A percentile compares a stretch with the other conserved stretches of the same genome.
Conservation (phyloP, 495 filamentous ascomycete species). For the Wilcoxina mikolae region DNA sequence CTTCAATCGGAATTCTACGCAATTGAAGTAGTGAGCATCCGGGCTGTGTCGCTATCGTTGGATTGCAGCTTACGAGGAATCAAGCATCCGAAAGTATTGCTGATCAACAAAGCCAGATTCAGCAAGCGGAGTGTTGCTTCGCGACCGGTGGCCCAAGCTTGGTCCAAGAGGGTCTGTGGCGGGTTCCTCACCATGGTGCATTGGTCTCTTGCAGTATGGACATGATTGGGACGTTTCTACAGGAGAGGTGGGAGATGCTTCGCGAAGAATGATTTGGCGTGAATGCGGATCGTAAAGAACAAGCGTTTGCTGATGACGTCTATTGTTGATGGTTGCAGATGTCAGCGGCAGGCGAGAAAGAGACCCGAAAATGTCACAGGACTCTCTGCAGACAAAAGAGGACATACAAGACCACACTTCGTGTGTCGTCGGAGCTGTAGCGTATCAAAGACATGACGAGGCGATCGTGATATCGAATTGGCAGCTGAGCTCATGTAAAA, state of each 20-base stretch:
- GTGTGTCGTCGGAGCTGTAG: slow-evolving; percentile 45
- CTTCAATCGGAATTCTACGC: not conserved
- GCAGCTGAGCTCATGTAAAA: not conserved
- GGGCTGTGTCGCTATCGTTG: no score
- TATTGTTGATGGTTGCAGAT: slow-evolving; percentile 28
- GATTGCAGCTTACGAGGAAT: slow-evolving; percentile 28
- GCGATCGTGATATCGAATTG: not conserved
- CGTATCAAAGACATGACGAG: slow-evolving; percentile 46
- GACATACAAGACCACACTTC: slow-evolving; percentile 51
- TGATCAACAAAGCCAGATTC: slow-evolving; percentile 66
- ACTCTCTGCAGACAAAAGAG: no score
- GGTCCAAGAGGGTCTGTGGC: slow-evolving; percentile 23
- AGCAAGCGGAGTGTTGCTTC: slow-evolving; percentile 9
- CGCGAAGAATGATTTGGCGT: slow-evolving; percentile 65
- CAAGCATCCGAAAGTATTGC: slow-evolving; percentile 87
- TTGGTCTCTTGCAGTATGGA: slow-evolving; percentile 72
- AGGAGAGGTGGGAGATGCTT: slow-evolving; percentile 32
- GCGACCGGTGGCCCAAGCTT: not conserved
- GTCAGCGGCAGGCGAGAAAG: not conserved
- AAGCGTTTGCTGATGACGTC: slow-evolving; percentile 80
- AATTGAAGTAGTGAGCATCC: not conserved
- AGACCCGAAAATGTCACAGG: not conserved
- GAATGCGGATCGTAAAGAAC: slow-evolving; percentile 81
- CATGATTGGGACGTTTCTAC: slow-evolving; percentile 39
- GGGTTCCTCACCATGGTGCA: slow-evolving; percentile 26